Evolutionary conservation across 2,329 filamentous ascomycete species (phyloP).

Genomic region (Bipolaris cookei): DNA sequence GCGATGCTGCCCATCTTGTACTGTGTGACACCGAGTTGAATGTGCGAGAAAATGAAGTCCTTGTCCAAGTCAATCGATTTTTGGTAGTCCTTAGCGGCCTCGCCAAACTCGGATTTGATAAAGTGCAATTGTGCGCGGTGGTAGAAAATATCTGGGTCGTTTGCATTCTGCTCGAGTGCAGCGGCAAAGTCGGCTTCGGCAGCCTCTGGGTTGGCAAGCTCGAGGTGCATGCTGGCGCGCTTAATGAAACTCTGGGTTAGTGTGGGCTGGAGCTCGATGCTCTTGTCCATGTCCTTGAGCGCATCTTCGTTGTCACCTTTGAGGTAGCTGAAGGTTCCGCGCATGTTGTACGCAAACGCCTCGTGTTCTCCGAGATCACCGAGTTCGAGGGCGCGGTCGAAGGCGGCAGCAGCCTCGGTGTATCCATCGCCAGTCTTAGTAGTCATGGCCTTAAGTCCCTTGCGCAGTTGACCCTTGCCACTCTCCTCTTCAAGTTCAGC

Average conservation of each 20-base stretch:
- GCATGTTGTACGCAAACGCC: slow-evolving; percentile 93
- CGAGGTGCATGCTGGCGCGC: slow-evolving; percentile 95
- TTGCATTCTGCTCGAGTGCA: slow-evolving; percentile 81
- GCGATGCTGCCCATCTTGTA: slow-evolving; percentile 99
- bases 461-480: slow-evolving; percentile 83
- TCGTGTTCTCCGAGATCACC: slow-evolving; percentile 81
- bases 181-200: slow-evolving; percentile 87
- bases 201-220: slow-evolving; percentile 84
- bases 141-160: slow-evolving; percentile 98
- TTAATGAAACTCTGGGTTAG: slow-evolving; percentile 99
- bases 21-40: slow-evolving; percentile 97
- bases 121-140: slow-evolving; percentile 98
- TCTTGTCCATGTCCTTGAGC: slow-evolving; percentile 85
- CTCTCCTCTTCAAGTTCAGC: slow-evolving; percentile 78
- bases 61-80: slow-evolving; percentile 97
- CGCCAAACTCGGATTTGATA: slow-evolving; percentile 90
- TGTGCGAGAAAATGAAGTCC: slow-evolving; percentile 98
- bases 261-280: slow-evolving; percentile 83
- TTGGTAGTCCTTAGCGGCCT: slow-evolving; percentile 97
- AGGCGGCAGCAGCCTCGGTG: slow-evolving; percentile 82
- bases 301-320: slow-evolving; percentile 86
- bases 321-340: slow-evolving; percentile 93
- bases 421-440: slow-evolving; percentile 92
- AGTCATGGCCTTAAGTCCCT: slow-evolving; percentile 79
- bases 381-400: slow-evolving; percentile 85